Percentiles rank a stretch among this genome's conserved stretches.
phyloP scores from a whole-genome alignment of 2,329 filamentous ascomycete species.

The Talaromyces islandicus region DNA sequence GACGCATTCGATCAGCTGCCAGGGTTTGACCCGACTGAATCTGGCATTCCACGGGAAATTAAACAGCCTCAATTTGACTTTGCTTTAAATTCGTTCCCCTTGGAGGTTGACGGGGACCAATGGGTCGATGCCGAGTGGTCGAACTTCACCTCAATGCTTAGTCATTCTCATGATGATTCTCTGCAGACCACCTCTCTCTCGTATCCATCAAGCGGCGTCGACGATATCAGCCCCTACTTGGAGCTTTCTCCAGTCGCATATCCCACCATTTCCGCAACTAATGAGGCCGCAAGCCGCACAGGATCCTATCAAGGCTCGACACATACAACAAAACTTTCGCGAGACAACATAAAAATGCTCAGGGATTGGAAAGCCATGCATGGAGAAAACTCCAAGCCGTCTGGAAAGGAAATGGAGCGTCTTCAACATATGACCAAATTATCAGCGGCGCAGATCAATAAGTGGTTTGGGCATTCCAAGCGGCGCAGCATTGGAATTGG shows the following conservation, averaged over 20 bases:
- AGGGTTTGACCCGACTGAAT: not conserved
- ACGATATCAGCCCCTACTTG: not conserved
- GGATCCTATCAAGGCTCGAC: not conserved
- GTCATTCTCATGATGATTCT: not conserved
- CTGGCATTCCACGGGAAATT: not conserved
- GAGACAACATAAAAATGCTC: not conserved
- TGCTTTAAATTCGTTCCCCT: not conserved
- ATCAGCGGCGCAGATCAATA: constrained; percentile 5
- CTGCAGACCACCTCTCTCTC: not conserved
- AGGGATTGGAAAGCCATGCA: constrained; percentile 6
- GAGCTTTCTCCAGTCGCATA: not conserved
- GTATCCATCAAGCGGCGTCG: not conserved
- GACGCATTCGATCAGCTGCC: not conserved
- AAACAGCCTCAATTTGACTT: not conserved
- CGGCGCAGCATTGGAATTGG: not conserved
- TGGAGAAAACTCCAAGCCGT: constrained; percentile 1
- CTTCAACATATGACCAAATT: constrained; percentile 1
- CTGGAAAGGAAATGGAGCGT: not conserved
- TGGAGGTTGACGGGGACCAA: not conserved
- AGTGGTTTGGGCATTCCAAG: constrained; percentile 8
- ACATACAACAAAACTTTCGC: not conserved
- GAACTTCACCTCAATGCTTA: not conserved
- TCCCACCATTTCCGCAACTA: not conserved
- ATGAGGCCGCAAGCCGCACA: not conserved
- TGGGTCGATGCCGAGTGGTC: not conserved